Percentiles rank a stretch among this genome's conserved stretches.
Evolutionary conservation across 1,284 basidiomycete species (phyloP).

Genomic region (Naganishia cerealis): DNA sequence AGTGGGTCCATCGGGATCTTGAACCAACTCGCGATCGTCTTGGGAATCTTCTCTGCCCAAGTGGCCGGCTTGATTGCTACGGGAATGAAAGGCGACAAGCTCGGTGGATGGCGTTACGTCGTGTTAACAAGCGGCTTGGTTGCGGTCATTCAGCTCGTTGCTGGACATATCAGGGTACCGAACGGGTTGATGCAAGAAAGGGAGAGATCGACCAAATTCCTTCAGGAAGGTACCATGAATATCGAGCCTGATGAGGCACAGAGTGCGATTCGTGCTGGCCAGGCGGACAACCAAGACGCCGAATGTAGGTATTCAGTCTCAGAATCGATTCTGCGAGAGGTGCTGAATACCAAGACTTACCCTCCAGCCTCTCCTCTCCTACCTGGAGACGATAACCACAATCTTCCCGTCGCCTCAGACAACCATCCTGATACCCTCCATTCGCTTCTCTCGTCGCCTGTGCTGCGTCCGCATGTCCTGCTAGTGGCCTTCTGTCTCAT

Average conservation of each 20-base stretch:
- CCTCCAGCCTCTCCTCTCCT: constrained; percentile 19
- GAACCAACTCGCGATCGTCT: constrained; percentile 81
- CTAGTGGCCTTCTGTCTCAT: constrained; percentile 57
- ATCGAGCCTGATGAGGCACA: constrained; percentile 36
- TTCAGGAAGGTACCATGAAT: constrained; percentile 60
- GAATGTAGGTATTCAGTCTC: constrained; percentile 4
- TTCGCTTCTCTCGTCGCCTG: constrained; percentile 28
- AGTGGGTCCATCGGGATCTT: constrained; percentile 64
- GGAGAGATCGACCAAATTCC: constrained; percentile 54
- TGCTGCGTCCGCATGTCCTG: constrained; percentile 26
- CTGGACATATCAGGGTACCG: constrained; percentile 46
- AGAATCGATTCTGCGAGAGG: not conserved
- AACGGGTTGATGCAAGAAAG: constrained; percentile 19
- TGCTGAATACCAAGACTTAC: constrained; percentile 1
- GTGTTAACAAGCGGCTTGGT: constrained; percentile 66
- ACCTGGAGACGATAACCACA: not conserved
- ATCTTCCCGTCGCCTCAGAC: not conserved
- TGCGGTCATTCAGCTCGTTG: constrained; percentile 62
- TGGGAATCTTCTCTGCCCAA: constrained; percentile 79
- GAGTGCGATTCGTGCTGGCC: not conserved
- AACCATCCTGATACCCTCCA: constrained; percentile 6
- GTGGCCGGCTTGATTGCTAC: constrained; percentile 50
- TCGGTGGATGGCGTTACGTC: constrained; percentile 68
- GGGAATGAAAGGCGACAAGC: constrained; percentile 49
- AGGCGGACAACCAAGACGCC: not conserved